Percentiles rank a stretch among this genome's conserved stretches.
Conservation (phyloP, 2,329 filamentous ascomycete species). For the Beauveria asiatica region DNA sequence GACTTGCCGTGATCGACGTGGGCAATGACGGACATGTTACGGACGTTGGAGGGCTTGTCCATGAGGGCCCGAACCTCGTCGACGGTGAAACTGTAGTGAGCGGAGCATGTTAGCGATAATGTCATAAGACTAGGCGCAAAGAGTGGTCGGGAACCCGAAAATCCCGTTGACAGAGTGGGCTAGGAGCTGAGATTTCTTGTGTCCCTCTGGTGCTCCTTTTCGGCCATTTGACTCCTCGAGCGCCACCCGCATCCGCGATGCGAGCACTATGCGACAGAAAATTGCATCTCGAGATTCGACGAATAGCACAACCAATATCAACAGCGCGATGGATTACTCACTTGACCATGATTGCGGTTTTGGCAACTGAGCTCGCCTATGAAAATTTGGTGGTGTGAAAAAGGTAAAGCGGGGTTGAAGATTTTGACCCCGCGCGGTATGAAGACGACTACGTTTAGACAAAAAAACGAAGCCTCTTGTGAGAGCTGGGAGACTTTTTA, state of each 20-base stretch:
- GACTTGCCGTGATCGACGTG: conserved; percentile 99
- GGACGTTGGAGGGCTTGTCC: conserved; percentile 70
- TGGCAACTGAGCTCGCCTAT: conserved; percentile 39
- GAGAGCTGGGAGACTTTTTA: conserved; percentile 10
- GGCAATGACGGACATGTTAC: conserved; percentile 99
- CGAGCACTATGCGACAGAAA: neutral
- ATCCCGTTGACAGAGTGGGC: neutral
- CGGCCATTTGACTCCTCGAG: neutral
- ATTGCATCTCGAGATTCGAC: neutral
- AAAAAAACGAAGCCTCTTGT: conserved; percentile 7
- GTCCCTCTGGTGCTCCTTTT: neutral
- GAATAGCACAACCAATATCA: neutral
- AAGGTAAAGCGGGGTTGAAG: conserved; percentile 37
- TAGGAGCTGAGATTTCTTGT: neutral
- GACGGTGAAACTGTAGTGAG: conserved; percentile 76
- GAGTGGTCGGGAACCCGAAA: neutral
- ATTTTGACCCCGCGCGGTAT: conserved; percentile 19
- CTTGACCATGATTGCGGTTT: conserved; percentile 99
- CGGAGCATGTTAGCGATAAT: conserved; percentile 12
- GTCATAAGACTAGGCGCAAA: neutral
- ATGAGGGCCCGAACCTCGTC: conserved; percentile 77
- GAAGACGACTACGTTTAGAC: conserved; percentile 7
- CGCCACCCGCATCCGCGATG: neutral
- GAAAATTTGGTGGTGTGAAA: conserved; percentile 26
- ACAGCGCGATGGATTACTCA: conserved; percentile 50